Percentiles rank a stretch among this genome's conserved stretches.
These are phyloP conservation scores for Coemansia brasiliensis DNA, from an alignment of 192 early-diverging fungal genomes.

Conservation along the genomic window DNA sequence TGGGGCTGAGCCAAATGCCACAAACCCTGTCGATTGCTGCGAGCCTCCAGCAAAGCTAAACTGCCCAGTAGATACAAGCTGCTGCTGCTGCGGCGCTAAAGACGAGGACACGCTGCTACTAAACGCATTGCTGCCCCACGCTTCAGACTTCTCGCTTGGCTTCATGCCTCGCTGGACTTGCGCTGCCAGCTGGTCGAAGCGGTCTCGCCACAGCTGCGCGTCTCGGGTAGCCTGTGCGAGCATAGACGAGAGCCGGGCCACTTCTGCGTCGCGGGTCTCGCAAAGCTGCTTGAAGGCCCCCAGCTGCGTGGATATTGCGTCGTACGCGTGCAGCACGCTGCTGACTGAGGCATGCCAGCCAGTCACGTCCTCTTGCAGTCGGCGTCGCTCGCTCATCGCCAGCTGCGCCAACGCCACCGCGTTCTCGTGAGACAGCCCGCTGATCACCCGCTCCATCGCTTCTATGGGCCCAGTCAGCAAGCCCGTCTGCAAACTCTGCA, in stretches of 20 bases:
- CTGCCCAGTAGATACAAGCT: background rate
- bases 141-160: background rate
- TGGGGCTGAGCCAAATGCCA: constrained; percentile 3
- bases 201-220: constrained; percentile 34
- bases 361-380: constrained; percentile 5
- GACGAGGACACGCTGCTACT: background rate
- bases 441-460: constrained; percentile 21
- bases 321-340: constrained; percentile 31
- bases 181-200: constrained; percentile 10
- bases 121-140: background rate
- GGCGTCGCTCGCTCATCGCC: constrained; percentile 21
- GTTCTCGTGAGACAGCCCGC: constrained; percentile 19
- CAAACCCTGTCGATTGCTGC: too few relatives aligned
- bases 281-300: constrained; percentile 25
- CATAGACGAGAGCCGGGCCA: constrained; percentile 22
- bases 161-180: constrained; percentile 17
- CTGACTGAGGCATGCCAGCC: constrained; percentile 20
- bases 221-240: constrained; percentile 36
- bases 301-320: constrained; percentile 24
- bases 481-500: constrained; percentile 15
- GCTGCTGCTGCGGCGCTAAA: constrained; percentile 2
- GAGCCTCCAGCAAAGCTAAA: constrained; percentile 16
- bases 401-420: constrained; percentile 19
- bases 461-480: constrained; percentile 19
- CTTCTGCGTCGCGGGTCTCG: constrained; percentile 15